Base-by-base conservation (phyloP, 139 green algal species). In the Tetraselmis chui region DNA sequence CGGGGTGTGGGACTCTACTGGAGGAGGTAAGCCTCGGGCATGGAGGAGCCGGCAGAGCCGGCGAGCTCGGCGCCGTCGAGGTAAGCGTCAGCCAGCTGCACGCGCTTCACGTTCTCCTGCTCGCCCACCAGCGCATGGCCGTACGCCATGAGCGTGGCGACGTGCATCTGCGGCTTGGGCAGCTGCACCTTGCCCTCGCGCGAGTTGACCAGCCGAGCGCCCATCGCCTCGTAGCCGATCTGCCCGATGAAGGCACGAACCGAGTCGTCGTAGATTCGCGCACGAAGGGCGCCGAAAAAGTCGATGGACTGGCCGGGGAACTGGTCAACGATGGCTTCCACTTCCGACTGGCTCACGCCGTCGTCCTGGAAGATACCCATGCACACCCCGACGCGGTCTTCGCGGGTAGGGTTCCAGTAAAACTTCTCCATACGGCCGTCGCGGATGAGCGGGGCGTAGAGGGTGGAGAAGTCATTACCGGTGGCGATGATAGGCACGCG, bases 251-350 rank as follows among this genome's bases (percentile, higher is more conserved):
- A 99, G 26, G 86, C 30, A 28, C 91, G 22, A 59, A 95, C 92
- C 87, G 93, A 92, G 88, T 97, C 93, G 82, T 98, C 95, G 80
- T 98, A 99, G n/a, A 98, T 91, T 32, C 95, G 93, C 23, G 95
- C 91, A 31, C 95, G 90, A 75, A 99, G 92, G 23, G 96, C 96
- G 29, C 97, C 97, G 88, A 99, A 99, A 93, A 99, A 99, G 79
- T 99, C 97, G 83, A 99, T 99, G 29, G 97, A 99, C 94, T 99
- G 97, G 80, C 94, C 94, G 29, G 97, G 96, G 97, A 99, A 99
- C 80, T 91, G 88, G 88, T 99, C 95, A 11, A 99, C 95, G 75
- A 99, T 86, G 23, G 83, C 79, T 90, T 97, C 92, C 23, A 97
- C 88, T 1, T 97, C 89, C 26, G 23, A 59, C 31, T 84, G 25